These are phyloP conservation scores for Amanita phalloides DNA, from an alignment of 768 basidiomycete genomes.

Conservation along the genomic window DNA sequence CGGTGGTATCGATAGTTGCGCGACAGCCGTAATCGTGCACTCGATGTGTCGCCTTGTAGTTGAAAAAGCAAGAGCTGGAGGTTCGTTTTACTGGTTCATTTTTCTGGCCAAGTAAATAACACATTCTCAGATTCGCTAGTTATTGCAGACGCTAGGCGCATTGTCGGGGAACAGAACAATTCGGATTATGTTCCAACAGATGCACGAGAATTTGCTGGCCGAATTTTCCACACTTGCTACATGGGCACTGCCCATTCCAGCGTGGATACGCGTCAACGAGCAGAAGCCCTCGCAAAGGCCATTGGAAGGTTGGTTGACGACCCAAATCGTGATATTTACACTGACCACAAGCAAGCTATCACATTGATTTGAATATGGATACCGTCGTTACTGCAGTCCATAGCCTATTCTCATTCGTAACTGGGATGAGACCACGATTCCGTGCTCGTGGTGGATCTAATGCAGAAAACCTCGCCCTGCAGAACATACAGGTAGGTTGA, in stretches of 20 bases:
- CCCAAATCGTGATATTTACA: not conserved
- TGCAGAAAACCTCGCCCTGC: slow-evolving; percentile 92
- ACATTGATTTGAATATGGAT: slow-evolving; percentile 95
- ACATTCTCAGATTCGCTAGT: slow-evolving; percentile 62
- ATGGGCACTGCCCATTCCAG: slow-evolving; percentile 99
- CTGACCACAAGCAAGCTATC: slow-evolving; percentile 49
- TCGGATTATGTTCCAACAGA: slow-evolving; percentile 82
- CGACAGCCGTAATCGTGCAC: slow-evolving; percentile 90
- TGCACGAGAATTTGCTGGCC: slow-evolving; percentile 71
- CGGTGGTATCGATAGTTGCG: slow-evolving; percentile 96
- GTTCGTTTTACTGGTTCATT: slow-evolving; percentile 27
- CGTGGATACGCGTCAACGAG: slow-evolving; percentile 72
- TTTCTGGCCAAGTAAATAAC: not conserved
- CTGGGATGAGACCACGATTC: slow-evolving; percentile 52
- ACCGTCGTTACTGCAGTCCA: slow-evolving; percentile 75
- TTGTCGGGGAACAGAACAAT: slow-evolving; percentile 72
- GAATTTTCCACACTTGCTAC: slow-evolving; percentile 96
- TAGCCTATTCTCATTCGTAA: slow-evolving; percentile 76
- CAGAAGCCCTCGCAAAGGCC: slow-evolving; percentile 76
- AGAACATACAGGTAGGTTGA: slow-evolving; percentile 78
- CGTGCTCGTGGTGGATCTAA: slow-evolving; percentile 75
- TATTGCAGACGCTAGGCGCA: slow-evolving; percentile 82
- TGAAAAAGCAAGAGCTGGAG: slow-evolving; percentile 63
- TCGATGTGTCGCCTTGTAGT: slow-evolving; percentile 93
- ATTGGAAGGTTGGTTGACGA: slow-evolving; percentile 66